These are phyloP conservation scores for Marasmius oreades DNA, from an alignment of 1,284 basidiomycete genomes.

Conservation along the genomic window DNA sequence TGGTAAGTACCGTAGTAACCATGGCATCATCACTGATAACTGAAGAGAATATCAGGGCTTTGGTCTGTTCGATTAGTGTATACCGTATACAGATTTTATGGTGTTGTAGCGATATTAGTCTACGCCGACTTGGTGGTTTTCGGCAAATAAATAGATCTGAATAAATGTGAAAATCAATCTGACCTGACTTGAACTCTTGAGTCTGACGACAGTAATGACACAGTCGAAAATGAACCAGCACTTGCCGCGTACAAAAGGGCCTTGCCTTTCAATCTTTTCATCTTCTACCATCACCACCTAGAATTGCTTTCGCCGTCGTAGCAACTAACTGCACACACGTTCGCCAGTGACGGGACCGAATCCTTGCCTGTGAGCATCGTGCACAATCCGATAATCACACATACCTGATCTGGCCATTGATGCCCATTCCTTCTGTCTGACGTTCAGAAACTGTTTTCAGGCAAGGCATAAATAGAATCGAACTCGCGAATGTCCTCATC, in stretches of 20 bases:
- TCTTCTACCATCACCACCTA: not conserved
- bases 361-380: not conserved
- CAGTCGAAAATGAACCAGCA: not conserved
- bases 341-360: not conserved
- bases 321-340: not conserved
- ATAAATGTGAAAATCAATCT: no score
- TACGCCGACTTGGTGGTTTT: not conserved
- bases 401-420: slow-evolving; percentile 3
- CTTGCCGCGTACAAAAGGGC: no score
- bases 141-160: not conserved
- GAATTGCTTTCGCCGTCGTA: not conserved
- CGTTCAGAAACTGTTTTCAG: not conserved
- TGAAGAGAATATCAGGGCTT: slow-evolving; percentile 51
- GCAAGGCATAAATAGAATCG: slow-evolving; percentile 1
- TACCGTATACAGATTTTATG: slow-evolving; percentile 2
- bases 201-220: slow-evolving; percentile 4
- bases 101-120: not conserved
- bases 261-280: not conserved
- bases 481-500: slow-evolving; percentile 18
- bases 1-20: slow-evolving; percentile 42
- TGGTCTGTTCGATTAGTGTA: slow-evolving; percentile 80
- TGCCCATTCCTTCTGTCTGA: not conserved
- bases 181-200: not conserved
- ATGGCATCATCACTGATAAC: not conserved
- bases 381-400: slow-evolving; percentile 10